Percentiles rank a stretch among this genome's conserved stretches.
These are phyloP conservation scores for Anethum foeniculum DNA, from an alignment of 140 eudicot species.

Conservation along the genomic window DNA sequence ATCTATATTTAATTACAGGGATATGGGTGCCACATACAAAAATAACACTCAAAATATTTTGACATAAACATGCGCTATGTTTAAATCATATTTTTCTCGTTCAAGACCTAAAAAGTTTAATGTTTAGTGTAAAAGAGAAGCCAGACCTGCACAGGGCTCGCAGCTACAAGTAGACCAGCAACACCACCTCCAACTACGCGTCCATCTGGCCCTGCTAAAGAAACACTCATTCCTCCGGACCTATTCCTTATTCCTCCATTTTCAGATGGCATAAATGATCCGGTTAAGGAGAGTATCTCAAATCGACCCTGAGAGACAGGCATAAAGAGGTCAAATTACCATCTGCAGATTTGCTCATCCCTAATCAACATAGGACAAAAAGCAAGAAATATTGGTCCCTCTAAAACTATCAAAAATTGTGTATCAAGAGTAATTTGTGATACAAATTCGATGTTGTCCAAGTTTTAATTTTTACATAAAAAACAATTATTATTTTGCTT, in stretches of 20 bases:
- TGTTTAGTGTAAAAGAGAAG: conserved; percentile 4
- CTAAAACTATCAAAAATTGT: neutral
- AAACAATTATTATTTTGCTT: neutral
- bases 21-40: neutral
- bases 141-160: conserved; percentile 85
- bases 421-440: neutral
- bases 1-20: neutral
- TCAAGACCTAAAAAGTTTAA: neutral
- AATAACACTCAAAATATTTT: neutral
- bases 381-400: neutral
- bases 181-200: conserved; percentile 96
- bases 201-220: conserved; percentile 91
- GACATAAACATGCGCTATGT: neutral
- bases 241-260: conserved; percentile 80
- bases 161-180: conserved; percentile 88
- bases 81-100: neutral
- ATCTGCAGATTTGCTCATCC: neutral
- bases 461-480: neutral
- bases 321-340: neutral
- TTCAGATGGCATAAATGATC: conserved; percentile 86
- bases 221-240: conserved; percentile 88
- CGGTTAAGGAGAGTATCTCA: conserved; percentile 82
- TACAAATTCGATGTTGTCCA: neutral
- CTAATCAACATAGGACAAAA: neutral
- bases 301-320: conserved; percentile 60